Evolutionary conservation across 345 rosid species (phyloP).

Genomic region (Eucalyptus lansdowneana): DNA sequence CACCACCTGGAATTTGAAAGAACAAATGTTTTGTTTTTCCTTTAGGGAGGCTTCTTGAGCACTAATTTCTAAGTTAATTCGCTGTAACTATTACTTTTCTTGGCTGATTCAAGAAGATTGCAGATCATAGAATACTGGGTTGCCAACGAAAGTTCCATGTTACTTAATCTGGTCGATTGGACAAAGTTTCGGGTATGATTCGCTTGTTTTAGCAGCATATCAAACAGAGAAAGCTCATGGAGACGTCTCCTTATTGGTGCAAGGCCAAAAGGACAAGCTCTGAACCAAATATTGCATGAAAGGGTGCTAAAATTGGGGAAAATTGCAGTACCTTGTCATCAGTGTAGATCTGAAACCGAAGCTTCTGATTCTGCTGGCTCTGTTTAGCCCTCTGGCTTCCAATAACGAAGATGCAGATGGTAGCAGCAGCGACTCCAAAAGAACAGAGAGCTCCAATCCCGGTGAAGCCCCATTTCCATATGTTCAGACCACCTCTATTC

Average conservation of each 20-base stretch:
- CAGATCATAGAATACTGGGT: not conserved
- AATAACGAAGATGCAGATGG: slow-evolving; percentile 50
- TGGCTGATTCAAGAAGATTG: not conserved
- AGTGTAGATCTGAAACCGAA: not conserved
- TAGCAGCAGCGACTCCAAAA: slow-evolving; percentile 89
- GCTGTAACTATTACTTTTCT: not conserved
- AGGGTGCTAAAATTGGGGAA: not conserved
- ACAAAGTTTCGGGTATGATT: not conserved
- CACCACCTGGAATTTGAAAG: not conserved
- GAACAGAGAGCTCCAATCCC: slow-evolving; percentile 92
- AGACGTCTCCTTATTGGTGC: not conserved
- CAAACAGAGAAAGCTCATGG: not conserved
- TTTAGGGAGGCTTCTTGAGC: not conserved
- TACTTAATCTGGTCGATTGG: not conserved
- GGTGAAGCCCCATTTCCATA: slow-evolving; percentile 74
- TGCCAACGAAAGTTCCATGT: not conserved
- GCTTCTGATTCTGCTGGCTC: slow-evolving; percentile 26
- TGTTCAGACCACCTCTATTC: slow-evolving; percentile 17
- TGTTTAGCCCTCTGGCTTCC: slow-evolving; percentile 47
- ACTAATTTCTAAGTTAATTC: not conserved
- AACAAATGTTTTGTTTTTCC: not conserved
- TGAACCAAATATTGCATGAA: not conserved
- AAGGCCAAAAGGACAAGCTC: not conserved
- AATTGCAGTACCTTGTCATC: not conserved
- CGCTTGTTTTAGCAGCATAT: not conserved